phyloP scores from a whole-genome alignment of 148 eudicot genomes.

The Agrostemma githago region DNA sequence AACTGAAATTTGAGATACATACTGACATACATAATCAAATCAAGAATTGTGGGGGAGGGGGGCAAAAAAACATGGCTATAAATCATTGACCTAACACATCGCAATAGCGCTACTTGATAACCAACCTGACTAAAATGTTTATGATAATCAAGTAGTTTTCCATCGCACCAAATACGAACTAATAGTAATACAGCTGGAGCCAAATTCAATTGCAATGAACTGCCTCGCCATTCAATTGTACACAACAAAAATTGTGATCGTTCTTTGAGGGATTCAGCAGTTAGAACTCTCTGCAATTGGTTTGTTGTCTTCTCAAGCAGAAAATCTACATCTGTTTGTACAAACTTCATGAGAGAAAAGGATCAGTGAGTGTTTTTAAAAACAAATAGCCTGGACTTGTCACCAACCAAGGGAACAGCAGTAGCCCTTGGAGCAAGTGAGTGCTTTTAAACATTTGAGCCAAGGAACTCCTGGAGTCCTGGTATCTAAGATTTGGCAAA shows the following conservation, averaged over 20 bases:
- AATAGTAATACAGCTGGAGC: slow-evolving; percentile 55
- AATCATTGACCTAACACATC: not conserved
- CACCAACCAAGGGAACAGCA: not conserved
- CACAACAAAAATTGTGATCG: slow-evolving; percentile 45
- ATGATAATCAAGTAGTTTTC: slow-evolving; percentile 72
- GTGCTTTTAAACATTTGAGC: not conserved
- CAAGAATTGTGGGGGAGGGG: too few relatives aligned
- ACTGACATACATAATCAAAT: not conserved
- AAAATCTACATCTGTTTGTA: slow-evolving; percentile 52
- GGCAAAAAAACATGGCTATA: not conserved
- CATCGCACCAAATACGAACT: slow-evolving; percentile 67
- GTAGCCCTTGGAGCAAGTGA: not conserved
- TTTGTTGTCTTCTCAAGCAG: slow-evolving; percentile 53
- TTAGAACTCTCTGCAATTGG: slow-evolving; percentile 50
- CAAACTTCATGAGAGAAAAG: slow-evolving; percentile 49
- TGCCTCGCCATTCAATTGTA: slow-evolving; percentile 38
- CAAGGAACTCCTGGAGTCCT: not conserved
- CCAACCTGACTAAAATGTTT: slow-evolving; percentile 67
- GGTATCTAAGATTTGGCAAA: not conserved
- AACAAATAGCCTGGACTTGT: not conserved
- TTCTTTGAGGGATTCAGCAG: slow-evolving; percentile 33
- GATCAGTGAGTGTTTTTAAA: not conserved
- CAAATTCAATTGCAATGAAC: slow-evolving; percentile 39
- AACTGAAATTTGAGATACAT: not conserved
- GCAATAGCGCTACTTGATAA: not conserved